Percentiles rank a stretch among this genome's conserved stretches.
Evolutionary conservation across 176 grass and related monocot species (phyloP).

Genomic region (Bromus sterilis): DNA sequence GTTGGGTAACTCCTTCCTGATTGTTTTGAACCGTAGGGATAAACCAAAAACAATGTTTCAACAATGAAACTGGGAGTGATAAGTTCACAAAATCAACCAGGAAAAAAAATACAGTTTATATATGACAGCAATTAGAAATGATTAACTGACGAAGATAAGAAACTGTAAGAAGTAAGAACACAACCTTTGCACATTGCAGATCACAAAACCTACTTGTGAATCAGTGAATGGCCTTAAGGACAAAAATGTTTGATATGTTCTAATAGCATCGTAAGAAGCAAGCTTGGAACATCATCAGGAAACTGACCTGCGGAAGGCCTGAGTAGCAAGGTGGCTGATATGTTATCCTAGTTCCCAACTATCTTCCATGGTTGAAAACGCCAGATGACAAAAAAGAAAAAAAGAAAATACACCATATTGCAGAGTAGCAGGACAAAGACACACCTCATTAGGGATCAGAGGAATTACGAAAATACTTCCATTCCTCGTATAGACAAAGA

Average conservation of each 20-base stretch:
- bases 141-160: neutral
- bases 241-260: neutral
- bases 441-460: neutral
- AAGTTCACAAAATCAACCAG: neutral
- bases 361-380: neutral
- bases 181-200: neutral
- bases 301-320: neutral
- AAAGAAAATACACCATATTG: neutral
- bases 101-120: neutral
- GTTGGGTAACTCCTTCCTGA: neutral
- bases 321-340: neutral
- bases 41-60: neutral
- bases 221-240: neutral
- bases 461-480: neutral
- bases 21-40: no score
- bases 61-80: neutral
- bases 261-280: neutral
- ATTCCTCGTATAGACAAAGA: neutral
- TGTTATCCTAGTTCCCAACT: neutral
- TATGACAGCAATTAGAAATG: neutral
- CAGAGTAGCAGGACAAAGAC: neutral
- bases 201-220: neutral
- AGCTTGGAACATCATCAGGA: neutral
- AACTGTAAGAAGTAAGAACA: neutral
- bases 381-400: neutral